phyloP scores from a whole-genome alignment of 2,329 filamentous ascomycete species.

The Fusarium hainanense region DNA sequence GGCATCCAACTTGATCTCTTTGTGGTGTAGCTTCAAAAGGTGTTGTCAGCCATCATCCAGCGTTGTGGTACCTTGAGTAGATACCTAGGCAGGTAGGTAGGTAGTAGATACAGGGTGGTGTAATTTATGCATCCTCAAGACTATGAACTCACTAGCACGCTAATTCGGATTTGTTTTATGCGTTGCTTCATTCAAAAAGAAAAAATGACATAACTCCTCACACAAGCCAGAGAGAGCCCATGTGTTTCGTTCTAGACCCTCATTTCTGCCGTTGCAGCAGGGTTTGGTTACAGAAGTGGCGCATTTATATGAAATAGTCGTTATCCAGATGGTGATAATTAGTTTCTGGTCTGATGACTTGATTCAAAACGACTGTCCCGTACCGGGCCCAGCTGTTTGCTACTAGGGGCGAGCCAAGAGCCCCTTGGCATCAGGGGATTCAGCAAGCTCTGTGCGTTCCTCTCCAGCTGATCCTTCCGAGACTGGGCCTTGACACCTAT shows the following conservation, averaged over 20 bases:
- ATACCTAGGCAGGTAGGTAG: not conserved
- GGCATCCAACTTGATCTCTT: conserved; percentile 23
- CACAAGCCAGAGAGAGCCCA: not conserved
- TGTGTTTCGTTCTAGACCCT: not conserved
- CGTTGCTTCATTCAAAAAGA: not conserved
- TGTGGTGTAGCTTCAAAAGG: conserved; percentile 13
- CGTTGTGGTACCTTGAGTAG: conserved; percentile 5
- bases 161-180: not conserved
- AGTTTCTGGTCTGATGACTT: not conserved
- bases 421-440: conserved; percentile 28
- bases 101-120: not conserved
- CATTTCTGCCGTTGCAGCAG: not conserved
- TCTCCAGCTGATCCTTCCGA: conserved; percentile 29
- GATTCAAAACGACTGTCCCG: not conserved
- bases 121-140: not conserved
- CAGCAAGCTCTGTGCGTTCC: conserved; percentile 28
- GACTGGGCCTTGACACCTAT: conserved; percentile 13
- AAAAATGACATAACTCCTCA: not conserved
- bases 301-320: not conserved
- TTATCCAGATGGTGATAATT: not conserved
- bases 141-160: not conserved
- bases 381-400: conserved; percentile 1
- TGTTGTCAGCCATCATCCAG: conserved; percentile 19
- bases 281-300: not conserved
- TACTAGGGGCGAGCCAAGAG: not conserved